Percentiles rank a stretch among this genome's conserved stretches.
These are phyloP conservation scores for Sphaerostilbella broomeana DNA, from an alignment of 2,329 filamentous ascomycete species.

Conservation along the genomic window DNA sequence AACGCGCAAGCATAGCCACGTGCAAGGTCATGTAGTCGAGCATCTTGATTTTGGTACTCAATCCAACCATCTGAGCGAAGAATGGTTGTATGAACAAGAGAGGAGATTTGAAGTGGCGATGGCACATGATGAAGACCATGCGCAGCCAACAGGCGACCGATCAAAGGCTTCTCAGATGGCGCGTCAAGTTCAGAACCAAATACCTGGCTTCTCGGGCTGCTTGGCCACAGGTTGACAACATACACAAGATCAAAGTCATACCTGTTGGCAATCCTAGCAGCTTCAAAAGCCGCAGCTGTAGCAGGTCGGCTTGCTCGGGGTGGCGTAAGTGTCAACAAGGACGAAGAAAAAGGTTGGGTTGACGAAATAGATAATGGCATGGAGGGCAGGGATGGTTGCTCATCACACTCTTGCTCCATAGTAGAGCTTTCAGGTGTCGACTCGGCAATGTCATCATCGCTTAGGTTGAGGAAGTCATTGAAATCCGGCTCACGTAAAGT, in stretches of 20 bases:
- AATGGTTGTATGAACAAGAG: constrained; percentile 43
- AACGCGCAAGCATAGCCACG: constrained; percentile 49
- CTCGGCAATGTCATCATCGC: constrained; percentile 54
- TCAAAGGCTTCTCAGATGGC: constrained; percentile 25
- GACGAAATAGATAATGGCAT: constrained; percentile 20
- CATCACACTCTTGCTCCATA: constrained; percentile 9
- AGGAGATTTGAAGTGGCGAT: constrained; percentile 46
- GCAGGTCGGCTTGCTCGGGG: constrained; percentile 38
- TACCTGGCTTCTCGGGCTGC: constrained; percentile 14
- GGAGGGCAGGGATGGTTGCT: constrained; percentile 14
- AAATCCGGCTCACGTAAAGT: constrained; percentile 46
- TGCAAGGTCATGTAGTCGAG: constrained; percentile 38
- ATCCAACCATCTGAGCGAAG: constrained; percentile 46
- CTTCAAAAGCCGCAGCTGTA: constrained; percentile 45
- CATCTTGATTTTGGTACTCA: constrained; percentile 42
- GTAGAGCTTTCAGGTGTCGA: constrained; percentile 19
- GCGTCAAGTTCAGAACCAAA: constrained; percentile 12
- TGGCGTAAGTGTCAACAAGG: constrained; percentile 39
- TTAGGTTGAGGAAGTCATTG: constrained; percentile 47
- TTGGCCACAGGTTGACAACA: constrained; percentile 52
- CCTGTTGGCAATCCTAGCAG: constrained; percentile 47
- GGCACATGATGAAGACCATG: constrained; percentile 46
- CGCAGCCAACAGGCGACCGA: constrained; percentile 47
- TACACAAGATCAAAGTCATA: constrained; percentile 55
- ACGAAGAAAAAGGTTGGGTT: constrained; percentile 21